phyloP scores from a whole-genome alignment of 495 filamentous ascomycete genomes.

The Parachaetomium inaequale region DNA sequence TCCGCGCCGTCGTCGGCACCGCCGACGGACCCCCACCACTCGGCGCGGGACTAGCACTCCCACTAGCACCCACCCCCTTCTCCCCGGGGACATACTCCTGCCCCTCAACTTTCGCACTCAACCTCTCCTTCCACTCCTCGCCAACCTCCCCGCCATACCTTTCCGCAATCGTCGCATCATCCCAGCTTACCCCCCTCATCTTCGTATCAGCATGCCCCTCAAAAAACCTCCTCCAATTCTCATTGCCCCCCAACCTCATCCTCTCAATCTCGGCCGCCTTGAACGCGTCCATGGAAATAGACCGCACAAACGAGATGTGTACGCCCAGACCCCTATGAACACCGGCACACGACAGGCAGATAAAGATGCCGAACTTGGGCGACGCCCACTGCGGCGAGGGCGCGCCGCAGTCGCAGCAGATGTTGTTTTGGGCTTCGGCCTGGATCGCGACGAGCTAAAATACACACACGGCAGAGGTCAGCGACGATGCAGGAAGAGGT shows the following conservation, averaged over 20 bases:
- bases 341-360: conserved; percentile 93
- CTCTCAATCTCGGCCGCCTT: conserved; percentile 80
- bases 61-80: conserved; percentile 34
- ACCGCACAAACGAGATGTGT: conserved; percentile 96
- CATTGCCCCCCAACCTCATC: conserved; percentile 84
- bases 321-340: conserved; percentile 92
- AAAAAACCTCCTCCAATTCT: conserved; percentile 80
- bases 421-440: conserved; percentile 77
- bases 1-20: conserved; percentile 29
- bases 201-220: conserved; percentile 64
- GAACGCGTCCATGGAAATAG: conserved; percentile 96
- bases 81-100: conserved; percentile 71
- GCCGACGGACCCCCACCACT: conserved; percentile 32
- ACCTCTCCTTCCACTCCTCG: conserved; percentile 92
- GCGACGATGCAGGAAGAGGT: not conserved
- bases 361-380: conserved; percentile 78
- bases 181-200: conserved; percentile 60
- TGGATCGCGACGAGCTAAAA: conserved; percentile 82
- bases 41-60: conserved; percentile 24
- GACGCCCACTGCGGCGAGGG: conserved; percentile 92
- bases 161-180: conserved; percentile 75
- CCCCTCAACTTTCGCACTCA: conserved; percentile 81
- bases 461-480: too few relatives aligned
- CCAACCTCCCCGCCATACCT: conserved; percentile 81
- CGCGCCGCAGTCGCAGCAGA: conserved; percentile 89